These are phyloP conservation scores for Pseudozyma pruni DNA, from an alignment of 1,284 basidiomycete species.

Conservation along the genomic window DNA sequence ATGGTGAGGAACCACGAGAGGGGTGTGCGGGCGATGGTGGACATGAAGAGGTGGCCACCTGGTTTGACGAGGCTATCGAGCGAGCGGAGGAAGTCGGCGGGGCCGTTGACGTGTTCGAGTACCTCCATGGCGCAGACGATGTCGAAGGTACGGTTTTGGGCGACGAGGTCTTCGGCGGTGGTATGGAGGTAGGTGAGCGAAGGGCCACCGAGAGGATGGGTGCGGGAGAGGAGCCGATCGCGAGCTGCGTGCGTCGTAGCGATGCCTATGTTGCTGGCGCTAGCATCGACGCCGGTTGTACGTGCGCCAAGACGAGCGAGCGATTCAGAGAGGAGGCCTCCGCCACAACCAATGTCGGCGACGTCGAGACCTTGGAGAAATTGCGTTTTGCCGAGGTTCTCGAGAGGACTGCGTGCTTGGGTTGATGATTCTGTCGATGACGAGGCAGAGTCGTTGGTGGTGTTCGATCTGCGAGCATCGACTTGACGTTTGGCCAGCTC, in stretches of 20 bases:
- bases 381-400: constrained; percentile 61
- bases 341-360: constrained; percentile 92
- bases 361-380: constrained; percentile 74
- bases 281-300: constrained; percentile 90
- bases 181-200: constrained; percentile 78
- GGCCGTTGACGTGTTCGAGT: constrained; percentile 94
- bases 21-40: constrained; percentile 94
- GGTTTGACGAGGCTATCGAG: constrained; percentile 72
- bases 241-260: constrained; percentile 83
- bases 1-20: constrained; percentile 90
- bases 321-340: constrained; percentile 92
- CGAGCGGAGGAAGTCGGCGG: constrained; percentile 75
- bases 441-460: constrained; percentile 66
- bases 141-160: constrained; percentile 77
- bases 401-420: constrained; percentile 47
- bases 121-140: constrained; percentile 98
- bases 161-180: constrained; percentile 79
- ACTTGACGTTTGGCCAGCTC: constrained; percentile 52
- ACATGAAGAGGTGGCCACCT: constrained; percentile 92
- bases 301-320: constrained; percentile 86
- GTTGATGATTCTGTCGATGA: constrained; percentile 47
- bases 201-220: constrained; percentile 16
- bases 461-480: constrained; percentile 1
- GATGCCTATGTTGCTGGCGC: constrained; percentile 84
- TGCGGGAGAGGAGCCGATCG: constrained; percentile 73